Evolutionary conservation across 768 basidiomycete species (phyloP), one percentile per base, ranked within the genome.

Genomic region (Suillus subalutaceus): DNA sequence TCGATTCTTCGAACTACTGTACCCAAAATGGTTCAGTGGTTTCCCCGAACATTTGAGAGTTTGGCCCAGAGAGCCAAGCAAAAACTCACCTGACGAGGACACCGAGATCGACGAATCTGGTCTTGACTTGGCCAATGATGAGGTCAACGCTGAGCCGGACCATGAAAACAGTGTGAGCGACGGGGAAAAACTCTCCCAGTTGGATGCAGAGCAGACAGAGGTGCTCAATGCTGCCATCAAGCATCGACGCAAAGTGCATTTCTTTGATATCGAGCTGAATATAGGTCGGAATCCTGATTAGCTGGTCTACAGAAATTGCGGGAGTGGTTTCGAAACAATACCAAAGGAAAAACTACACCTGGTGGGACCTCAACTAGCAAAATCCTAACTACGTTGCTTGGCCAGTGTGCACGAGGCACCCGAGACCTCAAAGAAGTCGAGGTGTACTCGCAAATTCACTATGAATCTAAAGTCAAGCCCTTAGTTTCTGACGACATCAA

Each of bases 371-470:
- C n/a, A 4, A 58, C 30, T 6, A 58, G 57, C 57, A 58, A 58
- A 35, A 20, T 58, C 20, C 40, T 58, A 58, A 10, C 30, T 10
- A 35, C 9, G 15, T 23, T 58, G 40, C 57, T 58, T 23, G 57
- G 30, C 26, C 26, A 58, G 40, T 30, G 6, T 3, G 6, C 57
- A 23, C 30, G 13, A 40, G 57, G 57, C 40, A 58, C 40, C 18
- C 57, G 15, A 20, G 30, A 58, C 40, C 57, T 58, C n/a, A 58
- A 58, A 20, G 35, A 58, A 40, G 23, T 58, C n/a, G 30, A 58
- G n/a, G 57, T 58, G 20, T 58, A 58, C 57, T 58, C 30, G 16
- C 32, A 58, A 58, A n/a, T 50, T 50, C 48, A 50, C 48, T 50
- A 50, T 50, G n/a, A 50, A 23, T 50, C 48, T 23, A 50, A 50